Conservation (phyloP, 1,284 basidiomycete species). For the Ustilago trichophora region DNA sequence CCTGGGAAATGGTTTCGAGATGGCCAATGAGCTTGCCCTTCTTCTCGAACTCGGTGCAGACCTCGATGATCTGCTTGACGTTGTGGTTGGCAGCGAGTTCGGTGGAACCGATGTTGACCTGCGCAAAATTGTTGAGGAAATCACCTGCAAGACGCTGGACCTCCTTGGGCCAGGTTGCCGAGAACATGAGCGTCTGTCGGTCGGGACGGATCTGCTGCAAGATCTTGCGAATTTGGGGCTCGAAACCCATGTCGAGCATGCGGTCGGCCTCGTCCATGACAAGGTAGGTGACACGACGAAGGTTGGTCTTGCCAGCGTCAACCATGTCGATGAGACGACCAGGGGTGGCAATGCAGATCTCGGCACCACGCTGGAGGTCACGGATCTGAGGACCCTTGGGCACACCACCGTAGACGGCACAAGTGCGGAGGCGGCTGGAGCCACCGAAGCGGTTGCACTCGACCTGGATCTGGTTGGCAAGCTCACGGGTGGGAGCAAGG, state of each 20-base stretch:
- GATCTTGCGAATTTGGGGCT: conserved; percentile 98
- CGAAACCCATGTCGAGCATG: conserved; percentile 99
- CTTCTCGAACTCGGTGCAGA: conserved; percentile 98
- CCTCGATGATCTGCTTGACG: conserved; percentile 91
- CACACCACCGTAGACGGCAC: conserved; percentile 97
- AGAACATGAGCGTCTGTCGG: conserved; percentile 84
- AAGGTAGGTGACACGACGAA: conserved; percentile 93
- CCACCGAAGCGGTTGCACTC: conserved; percentile 98
- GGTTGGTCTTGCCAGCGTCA: conserved; percentile 93
- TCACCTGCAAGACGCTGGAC: conserved; percentile 97
- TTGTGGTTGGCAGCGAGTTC: conserved; percentile 98
- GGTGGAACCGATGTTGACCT: conserved; percentile 98
- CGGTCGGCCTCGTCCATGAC: conserved; percentile 99
- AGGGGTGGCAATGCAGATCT: conserved; percentile 88
- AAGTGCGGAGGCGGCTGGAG: conserved; percentile 96
- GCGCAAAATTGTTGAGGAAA: conserved; percentile 94
- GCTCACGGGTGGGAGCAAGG: conserved; percentile 95
- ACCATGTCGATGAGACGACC: conserved; percentile 82
- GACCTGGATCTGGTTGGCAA: conserved; percentile 97
- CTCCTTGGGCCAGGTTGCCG: conserved; percentile 99
- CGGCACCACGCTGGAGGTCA: conserved; percentile 93
- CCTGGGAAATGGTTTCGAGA: conserved; percentile 92
- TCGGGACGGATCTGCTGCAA: conserved; percentile 95
- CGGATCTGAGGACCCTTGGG: conserved; percentile 98
- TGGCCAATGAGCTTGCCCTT: conserved; percentile 94